Conservation (phyloP, 768 basidiomycete species). For the Collybia sp. region DNA sequence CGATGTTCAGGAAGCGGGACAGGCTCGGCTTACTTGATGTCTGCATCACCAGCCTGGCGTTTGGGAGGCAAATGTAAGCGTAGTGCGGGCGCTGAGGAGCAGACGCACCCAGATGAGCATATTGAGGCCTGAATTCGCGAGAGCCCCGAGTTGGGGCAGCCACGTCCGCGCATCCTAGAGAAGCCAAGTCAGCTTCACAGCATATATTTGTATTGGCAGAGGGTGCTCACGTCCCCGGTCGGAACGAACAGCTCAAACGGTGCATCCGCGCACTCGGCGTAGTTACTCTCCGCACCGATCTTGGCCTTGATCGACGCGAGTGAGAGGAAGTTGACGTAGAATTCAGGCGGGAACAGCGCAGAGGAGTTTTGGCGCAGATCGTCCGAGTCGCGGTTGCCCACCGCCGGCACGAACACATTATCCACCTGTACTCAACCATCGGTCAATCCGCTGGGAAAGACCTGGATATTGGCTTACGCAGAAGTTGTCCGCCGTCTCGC, state of each 20-base stretch:
- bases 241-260: slow-evolving; percentile 38
- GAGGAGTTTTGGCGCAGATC: slow-evolving; percentile 51
- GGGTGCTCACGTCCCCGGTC: slow-evolving; percentile 51
- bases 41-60: slow-evolving; percentile 40
- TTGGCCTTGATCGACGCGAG: slow-evolving; percentile 26
- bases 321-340: slow-evolving; percentile 40
- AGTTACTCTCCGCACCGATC: slow-evolving; percentile 50
- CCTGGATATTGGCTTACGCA: no score
- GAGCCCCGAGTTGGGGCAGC: slow-evolving; percentile 42
- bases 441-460: no score
- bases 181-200: not conserved
- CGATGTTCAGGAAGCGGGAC: not conserved
- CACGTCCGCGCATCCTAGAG: slow-evolving; percentile 48
- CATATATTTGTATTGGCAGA: not conserved
- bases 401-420: slow-evolving; percentile 41
- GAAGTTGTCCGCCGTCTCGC: no score
- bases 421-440: no score
- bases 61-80: slow-evolving; percentile 10
- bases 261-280: slow-evolving; percentile 43
- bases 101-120: slow-evolving; percentile 41
- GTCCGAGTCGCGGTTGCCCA: slow-evolving; percentile 44
- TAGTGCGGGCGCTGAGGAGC: not conserved
- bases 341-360: slow-evolving; percentile 47
- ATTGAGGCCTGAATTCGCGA: slow-evolving; percentile 39
- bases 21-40: slow-evolving; percentile 38